These are phyloP conservation scores for Helianthus annuus DNA, from an alignment of 129 eudicot genomes.

Conservation along the genomic window DNA sequence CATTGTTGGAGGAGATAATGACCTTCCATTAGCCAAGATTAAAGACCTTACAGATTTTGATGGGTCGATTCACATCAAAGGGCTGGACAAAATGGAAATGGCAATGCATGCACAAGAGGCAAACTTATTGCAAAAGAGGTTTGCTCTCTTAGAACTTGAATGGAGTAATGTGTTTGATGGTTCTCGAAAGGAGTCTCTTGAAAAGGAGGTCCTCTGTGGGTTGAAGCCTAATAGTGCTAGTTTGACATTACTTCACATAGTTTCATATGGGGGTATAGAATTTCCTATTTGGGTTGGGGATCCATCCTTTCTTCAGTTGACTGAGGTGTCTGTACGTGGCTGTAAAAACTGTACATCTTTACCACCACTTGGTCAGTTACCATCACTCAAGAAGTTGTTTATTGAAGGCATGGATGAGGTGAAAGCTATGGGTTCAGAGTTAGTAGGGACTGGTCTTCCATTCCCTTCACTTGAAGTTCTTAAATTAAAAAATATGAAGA, in stretches of 20 bases:
- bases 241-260: not conserved
- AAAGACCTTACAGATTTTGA: not conserved
- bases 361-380: constrained; percentile 8
- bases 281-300: constrained; percentile 11
- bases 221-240: not conserved
- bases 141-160: not conserved
- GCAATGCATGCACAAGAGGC: not conserved
- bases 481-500: not conserved
- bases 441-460: not conserved
- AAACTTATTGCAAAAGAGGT: constrained; percentile 4
- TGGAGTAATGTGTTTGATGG: constrained; percentile 6
- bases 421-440: not conserved
- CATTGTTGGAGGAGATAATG: not conserved
- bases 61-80: not conserved
- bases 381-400: not conserved
- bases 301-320: not conserved
- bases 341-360: constrained; percentile 9
- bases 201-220: not conserved
- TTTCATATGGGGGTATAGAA: not conserved
- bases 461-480: constrained; percentile 17
- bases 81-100: not conserved
- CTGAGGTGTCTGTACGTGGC: not conserved
- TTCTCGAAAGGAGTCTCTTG: constrained; percentile 1
- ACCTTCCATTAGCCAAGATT: not conserved
- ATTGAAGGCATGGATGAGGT: not conserved